These are phyloP conservation scores for Phaeotremella fagi DNA, from an alignment of 768 basidiomycete species.

Conservation along the genomic window DNA sequence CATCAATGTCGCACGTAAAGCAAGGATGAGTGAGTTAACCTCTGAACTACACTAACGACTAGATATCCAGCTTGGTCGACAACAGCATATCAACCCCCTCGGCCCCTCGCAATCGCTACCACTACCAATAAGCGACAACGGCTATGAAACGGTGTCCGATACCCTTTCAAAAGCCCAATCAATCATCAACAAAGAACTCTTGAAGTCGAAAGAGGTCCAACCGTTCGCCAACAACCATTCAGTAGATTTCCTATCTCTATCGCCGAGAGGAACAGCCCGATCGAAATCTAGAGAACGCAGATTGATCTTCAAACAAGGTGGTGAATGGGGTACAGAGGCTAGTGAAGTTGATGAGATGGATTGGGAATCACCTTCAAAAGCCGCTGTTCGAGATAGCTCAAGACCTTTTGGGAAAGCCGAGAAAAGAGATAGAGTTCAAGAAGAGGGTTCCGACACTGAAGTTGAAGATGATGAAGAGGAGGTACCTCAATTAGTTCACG, in stretches of 20 bases:
- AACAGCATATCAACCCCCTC: slow-evolving; percentile 5
- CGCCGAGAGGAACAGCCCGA: neutral
- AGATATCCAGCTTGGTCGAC: neutral
- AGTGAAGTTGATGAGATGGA: slow-evolving; percentile 3
- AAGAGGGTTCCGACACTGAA: slow-evolving; percentile 17
- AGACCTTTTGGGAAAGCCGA: neutral
- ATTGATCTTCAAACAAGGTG: slow-evolving; percentile 16
- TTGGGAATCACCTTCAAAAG: neutral
- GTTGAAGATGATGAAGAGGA: slow-evolving; percentile 30
- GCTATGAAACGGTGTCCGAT: slow-evolving; percentile 13
- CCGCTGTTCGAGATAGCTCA: too few species aligned
- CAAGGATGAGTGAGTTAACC: slow-evolving; percentile 20
- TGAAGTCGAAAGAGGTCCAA: slow-evolving; percentile 9
- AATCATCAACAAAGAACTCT: slow-evolving; percentile 14
- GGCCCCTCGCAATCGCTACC: slow-evolving; percentile 2
- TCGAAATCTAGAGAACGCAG: neutral
- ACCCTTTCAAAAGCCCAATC: slow-evolving; percentile 14
- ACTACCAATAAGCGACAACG: neutral
- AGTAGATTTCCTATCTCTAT: slow-evolving; percentile 3
- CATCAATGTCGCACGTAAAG: slow-evolving; percentile 21
- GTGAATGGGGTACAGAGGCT: slow-evolving; percentile 4
- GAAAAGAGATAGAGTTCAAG: slow-evolving; percentile 7
- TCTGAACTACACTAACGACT: neutral
- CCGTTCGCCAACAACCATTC: slow-evolving; percentile 10
- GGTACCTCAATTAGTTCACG: neutral